Percentiles rank a stretch among this genome's conserved stretches.
phyloP scores from a whole-genome alignment of 148 eudicot genomes.

The Gaultheria prostrata region DNA sequence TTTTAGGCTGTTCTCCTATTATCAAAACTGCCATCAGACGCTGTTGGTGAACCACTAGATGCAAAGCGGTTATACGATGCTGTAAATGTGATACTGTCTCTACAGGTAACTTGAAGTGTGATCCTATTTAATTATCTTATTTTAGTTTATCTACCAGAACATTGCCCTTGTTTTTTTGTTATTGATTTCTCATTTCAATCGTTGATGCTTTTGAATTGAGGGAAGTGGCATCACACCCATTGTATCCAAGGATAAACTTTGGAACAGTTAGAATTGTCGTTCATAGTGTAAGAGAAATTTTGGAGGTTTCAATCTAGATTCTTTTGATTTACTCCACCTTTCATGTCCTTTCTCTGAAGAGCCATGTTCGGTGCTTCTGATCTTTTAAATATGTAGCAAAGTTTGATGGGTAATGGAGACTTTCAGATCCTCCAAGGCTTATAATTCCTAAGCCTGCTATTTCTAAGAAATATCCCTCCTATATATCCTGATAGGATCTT shows the following conservation, averaged over 20 bases:
- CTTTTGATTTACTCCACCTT: neutral
- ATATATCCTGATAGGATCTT: neutral
- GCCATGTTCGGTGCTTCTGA: neutral
- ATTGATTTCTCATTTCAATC: neutral
- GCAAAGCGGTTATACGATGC: slow-evolving; percentile 65
- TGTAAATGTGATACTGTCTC: slow-evolving; percentile 79
- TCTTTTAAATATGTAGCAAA: neutral
- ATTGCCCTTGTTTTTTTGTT: slow-evolving; percentile 4
- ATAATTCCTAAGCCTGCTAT: neutral
- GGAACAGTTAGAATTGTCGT: neutral
- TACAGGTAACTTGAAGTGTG: slow-evolving; percentile 56
- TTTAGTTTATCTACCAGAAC: neutral
- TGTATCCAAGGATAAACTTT: neutral
- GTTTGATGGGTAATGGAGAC: neutral
- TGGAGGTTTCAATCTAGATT: neutral
- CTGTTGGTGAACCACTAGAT: slow-evolving; percentile 81
- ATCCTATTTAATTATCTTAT: slow-evolving; percentile 16
- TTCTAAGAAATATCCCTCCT: neutral
- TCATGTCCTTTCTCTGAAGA: neutral
- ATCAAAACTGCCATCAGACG: slow-evolving; percentile 66
- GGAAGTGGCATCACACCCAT: neutral
- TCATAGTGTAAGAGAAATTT: neutral
- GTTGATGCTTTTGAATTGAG: neutral
- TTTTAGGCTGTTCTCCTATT: slow-evolving; percentile 71
- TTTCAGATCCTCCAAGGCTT: neutral